phyloP scores from a whole-genome alignment of 2,329 filamentous ascomycete species.

The Fusarium poae region DNA sequence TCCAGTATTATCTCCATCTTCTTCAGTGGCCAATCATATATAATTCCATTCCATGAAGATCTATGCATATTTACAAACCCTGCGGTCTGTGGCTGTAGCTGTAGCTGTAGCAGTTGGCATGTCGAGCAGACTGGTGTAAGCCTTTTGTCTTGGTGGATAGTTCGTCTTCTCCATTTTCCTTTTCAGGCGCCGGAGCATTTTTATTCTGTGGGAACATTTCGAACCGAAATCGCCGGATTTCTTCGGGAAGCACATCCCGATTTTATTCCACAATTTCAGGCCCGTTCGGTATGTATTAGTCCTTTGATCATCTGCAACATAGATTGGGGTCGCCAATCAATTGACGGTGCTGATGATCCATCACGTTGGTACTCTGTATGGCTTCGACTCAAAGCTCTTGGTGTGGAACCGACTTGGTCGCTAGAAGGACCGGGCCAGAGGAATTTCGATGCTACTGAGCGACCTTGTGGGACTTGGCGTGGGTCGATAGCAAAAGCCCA shows the following conservation, averaged over 20 bases:
- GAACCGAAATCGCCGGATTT: conserved; percentile 3
- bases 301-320: background rate
- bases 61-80: too few species aligned
- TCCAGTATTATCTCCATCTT: too few species aligned
- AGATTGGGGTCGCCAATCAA: conserved; percentile 19
- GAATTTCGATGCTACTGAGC: conserved; percentile 3
- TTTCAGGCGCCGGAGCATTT: background rate
- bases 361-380: conserved; percentile 34
- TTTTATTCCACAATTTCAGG: conserved; percentile 8
- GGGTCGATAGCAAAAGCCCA: conserved; percentile 25
- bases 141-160: background rate
- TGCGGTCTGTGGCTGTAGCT: background rate
- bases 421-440: conserved; percentile 14
- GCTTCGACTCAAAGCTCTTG: conserved; percentile 28
- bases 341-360: conserved; percentile 19
- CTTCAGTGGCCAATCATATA: too few species aligned
- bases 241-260: conserved; percentile 21
- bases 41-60: too few species aligned
- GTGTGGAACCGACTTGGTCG: conserved; percentile 24
- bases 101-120: background rate
- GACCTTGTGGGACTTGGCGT: conserved; percentile 29
- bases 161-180: conserved; percentile 17
- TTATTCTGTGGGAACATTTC: background rate
- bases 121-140: background rate
- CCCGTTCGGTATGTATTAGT: conserved; percentile 10